Base-by-base conservation (phyloP, 1,284 basidiomycete species). In the Apiotrichum veenhuisii region DNA sequence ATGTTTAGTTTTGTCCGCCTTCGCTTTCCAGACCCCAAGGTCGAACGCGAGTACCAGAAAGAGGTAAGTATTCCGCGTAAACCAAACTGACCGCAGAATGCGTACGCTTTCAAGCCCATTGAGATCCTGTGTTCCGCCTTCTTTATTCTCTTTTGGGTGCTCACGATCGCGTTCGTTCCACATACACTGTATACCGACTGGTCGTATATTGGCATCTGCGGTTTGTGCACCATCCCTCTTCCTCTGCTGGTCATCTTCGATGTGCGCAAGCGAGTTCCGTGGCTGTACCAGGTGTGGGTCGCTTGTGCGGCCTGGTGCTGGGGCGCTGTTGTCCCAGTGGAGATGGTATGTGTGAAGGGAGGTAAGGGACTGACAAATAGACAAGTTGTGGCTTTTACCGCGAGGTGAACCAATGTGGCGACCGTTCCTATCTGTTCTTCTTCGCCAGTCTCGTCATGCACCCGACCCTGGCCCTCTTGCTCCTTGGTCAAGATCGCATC, bases 401-500 rank as follows among this genome's bases (percentile, higher is more conserved):
- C 12, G 10, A 2, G 2, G 23, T 25, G 25, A 48, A 49, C 23
- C 14, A 17, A 15, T 54, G 54, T 36, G 42, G 43, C 27, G 26
- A 40, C 5, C 38, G 38, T 15, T 30, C 20, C 18, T 50, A 52
- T 23, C 3, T 56, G 17, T 34, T 51, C 54, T 41, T 49, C 22
- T 50, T 50, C 30, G 58, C 46, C 3, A 18, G 40, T 15, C 44
- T 60, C 12, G 56, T 54, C 62, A 88, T 84, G 14, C 73, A 88
- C 23, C 88, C 88, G 66, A 86, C 85, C 0, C 83, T 92, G 42
- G 88, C 84, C 2, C 74, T 92, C 10, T 88, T 92, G 67, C 88
- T 87, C 3, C 72, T 92, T 51, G 83, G 85, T 64, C 77, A 87
- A 64, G 83, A 85, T 57, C 81, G 90, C 22, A 74, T 87, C 42